Conservation (phyloP, 306 rosid genomes). For the Fagus crenata region DNA sequence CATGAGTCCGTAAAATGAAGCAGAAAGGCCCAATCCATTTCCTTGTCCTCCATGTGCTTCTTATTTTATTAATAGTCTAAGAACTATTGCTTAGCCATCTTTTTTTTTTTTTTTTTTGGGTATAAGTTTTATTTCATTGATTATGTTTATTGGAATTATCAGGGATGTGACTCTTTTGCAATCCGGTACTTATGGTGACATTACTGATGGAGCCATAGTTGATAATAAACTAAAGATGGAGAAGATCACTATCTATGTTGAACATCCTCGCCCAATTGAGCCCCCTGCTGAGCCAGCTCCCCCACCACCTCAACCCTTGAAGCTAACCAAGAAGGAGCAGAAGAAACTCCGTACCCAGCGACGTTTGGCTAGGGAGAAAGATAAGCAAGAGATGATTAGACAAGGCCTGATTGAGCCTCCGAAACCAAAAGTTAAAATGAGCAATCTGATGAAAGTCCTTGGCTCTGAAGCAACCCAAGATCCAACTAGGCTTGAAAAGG, state of each 20-base stretch:
- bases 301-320: constrained; percentile 98
- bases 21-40: constrained; percentile 2
- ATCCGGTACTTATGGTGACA: constrained; percentile 61
- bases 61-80: neutral
- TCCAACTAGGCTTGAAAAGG: constrained; percentile 92
- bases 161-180: constrained; percentile 76
- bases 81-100: neutral
- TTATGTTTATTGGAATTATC: constrained; percentile 22
- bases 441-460: constrained; percentile 90
- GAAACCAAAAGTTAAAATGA: constrained; percentile 89
- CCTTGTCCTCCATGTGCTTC: neutral
- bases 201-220: constrained; percentile 39
- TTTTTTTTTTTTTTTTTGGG: neutral
- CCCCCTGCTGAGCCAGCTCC: constrained; percentile 97
- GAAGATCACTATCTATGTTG: constrained; percentile 71
- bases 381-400: constrained; percentile 91
- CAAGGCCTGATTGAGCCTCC: constrained; percentile 97
- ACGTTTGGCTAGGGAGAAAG: constrained; percentile 89
- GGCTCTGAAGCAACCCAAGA: constrained; percentile 99
- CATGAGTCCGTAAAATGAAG: neutral
- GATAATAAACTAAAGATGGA: constrained; percentile 65
- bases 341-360: constrained; percentile 92
- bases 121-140: constrained; percentile 2
- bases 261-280: constrained; percentile 95
- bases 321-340: constrained; percentile 93